phyloP scores from a whole-genome alignment of 352 stramenopile species.

The Sclerospora graminicola region DNA sequence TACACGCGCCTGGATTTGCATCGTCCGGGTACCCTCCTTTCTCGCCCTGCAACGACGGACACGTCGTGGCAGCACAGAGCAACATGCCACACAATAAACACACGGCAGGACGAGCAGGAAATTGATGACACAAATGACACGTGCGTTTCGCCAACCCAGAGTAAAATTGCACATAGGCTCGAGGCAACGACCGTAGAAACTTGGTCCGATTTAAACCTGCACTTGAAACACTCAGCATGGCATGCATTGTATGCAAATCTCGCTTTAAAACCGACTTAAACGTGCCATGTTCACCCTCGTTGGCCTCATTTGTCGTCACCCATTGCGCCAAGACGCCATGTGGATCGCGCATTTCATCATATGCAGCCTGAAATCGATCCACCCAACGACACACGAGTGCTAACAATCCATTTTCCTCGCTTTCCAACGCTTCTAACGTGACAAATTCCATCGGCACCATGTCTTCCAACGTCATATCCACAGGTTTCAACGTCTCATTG shows the following conservation, averaged over 20 bases:
- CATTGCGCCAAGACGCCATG: slow-evolving; percentile 63
- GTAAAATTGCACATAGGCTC: slow-evolving; percentile 81
- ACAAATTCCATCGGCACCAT: slow-evolving; percentile 44
- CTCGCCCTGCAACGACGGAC: slow-evolving; percentile 56
- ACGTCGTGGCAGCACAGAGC: slow-evolving; percentile 75
- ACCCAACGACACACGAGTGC: slow-evolving; percentile 49
- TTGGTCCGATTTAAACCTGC: slow-evolving; percentile 54
- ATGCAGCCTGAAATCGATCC: slow-evolving; percentile 52
- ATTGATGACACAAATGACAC: slow-evolving; percentile 64
- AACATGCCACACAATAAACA: slow-evolving; percentile 76
- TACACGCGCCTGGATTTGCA: slow-evolving; percentile 73
- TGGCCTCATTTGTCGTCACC: no score
- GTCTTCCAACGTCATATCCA: slow-evolving; percentile 45
- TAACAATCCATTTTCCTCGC: slow-evolving; percentile 13
- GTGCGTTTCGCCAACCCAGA: slow-evolving; percentile 72
- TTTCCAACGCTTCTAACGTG: slow-evolving; percentile 12
- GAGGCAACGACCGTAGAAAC: slow-evolving; percentile 62
- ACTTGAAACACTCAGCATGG: slow-evolving; percentile 58
- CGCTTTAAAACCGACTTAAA: slow-evolving; percentile 37
- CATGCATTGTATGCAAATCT: slow-evolving; percentile 73
- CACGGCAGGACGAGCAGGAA: slow-evolving; percentile 70
- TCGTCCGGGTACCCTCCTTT: slow-evolving; percentile 68
- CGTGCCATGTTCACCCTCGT: no score
- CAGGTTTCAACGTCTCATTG: slow-evolving; percentile 31
- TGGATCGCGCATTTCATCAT: slow-evolving; percentile 70